Conservation (phyloP, 257 asterid species). For the Nicotiana noctiflora region DNA sequence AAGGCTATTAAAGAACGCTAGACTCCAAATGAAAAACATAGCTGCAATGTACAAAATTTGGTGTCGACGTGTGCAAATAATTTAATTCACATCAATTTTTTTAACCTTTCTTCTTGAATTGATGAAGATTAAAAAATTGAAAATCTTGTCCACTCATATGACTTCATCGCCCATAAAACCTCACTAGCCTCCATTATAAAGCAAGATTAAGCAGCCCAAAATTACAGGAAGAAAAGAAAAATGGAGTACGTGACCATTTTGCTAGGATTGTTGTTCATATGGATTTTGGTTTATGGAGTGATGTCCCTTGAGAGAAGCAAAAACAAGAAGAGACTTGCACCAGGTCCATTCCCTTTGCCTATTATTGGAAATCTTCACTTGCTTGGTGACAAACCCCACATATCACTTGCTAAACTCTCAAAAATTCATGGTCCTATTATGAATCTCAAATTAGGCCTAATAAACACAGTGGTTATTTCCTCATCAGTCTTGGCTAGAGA, state of each 20-base stretch:
- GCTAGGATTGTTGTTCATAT: slow-evolving; percentile 33
- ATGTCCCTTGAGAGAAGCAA: not conserved
- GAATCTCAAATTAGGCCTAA: slow-evolving; percentile 53
- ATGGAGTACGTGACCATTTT: slow-evolving; percentile 23
- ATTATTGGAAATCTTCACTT: slow-evolving; percentile 64
- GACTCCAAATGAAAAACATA: no score
- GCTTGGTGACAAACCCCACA: slow-evolving; percentile 68
- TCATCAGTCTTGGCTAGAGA: slow-evolving; percentile 55
- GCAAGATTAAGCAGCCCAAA: no score
- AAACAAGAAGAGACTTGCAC: slow-evolving; percentile 10
- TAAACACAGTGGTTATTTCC: slow-evolving; percentile 47
- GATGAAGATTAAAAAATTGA: no score
- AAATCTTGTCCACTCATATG: no score
- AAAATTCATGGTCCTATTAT: slow-evolving; percentile 58
- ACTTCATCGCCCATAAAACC: no score
- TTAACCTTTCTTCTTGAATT: no score
- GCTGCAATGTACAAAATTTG: no score
- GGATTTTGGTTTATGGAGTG: not conserved
- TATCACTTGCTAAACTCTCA: slow-evolving; percentile 50
- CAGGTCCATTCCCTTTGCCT: slow-evolving; percentile 57
- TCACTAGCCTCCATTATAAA: no score
- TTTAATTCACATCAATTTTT: no score
- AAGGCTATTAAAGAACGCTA: no score
- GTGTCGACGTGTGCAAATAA: no score
- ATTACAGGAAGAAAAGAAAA: not conserved